Conservation (phyloP, 2,329 filamentous ascomycete species). For the Colletotrichum neosansevieriae region DNA sequence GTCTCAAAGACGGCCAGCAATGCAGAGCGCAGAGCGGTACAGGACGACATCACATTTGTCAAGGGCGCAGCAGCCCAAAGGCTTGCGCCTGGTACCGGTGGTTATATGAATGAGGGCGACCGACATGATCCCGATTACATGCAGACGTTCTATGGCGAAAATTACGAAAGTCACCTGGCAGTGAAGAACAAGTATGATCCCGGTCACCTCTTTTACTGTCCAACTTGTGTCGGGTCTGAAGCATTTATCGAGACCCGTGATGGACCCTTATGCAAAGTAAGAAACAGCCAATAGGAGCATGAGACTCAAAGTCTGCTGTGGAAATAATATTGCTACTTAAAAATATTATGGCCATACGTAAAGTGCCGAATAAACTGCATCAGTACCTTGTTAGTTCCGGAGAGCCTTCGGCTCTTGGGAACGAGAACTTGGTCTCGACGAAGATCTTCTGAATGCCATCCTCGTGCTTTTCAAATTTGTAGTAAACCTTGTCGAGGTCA, state of each 20-base stretch:
- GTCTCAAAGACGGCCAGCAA: constrained; percentile 40
- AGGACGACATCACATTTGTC: constrained; percentile 46
- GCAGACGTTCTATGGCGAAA: constrained; percentile 51
- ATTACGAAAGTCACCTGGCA: constrained; percentile 47
- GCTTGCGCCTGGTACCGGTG: constrained; percentile 54
- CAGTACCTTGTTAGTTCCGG: constrained; percentile 59
- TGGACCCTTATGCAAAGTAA: constrained; percentile 40
- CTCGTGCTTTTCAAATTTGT: constrained; percentile 70
- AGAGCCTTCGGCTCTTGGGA: constrained; percentile 56
- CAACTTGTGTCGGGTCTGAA: constrained; percentile 55
- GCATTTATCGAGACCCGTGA: constrained; percentile 44
- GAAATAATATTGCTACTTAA: no score
- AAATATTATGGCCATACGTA: no score
- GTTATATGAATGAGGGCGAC: constrained; percentile 59
- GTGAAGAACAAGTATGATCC: constrained; percentile 53
- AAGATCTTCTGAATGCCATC: constrained; percentile 87
- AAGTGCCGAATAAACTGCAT: background rate
- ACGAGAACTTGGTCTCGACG: constrained; percentile 69
- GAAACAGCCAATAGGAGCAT: background rate
- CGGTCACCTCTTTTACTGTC: constrained; percentile 50
- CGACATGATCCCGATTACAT: constrained; percentile 49
- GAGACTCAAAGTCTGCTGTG: no score
- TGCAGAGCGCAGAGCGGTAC: constrained; percentile 40
- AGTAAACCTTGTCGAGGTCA: constrained; percentile 76
- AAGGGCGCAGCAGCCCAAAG: constrained; percentile 48